Conservation (phyloP, 2,329 filamentous ascomycete genomes). For the Niveomyces coronatus region DNA sequence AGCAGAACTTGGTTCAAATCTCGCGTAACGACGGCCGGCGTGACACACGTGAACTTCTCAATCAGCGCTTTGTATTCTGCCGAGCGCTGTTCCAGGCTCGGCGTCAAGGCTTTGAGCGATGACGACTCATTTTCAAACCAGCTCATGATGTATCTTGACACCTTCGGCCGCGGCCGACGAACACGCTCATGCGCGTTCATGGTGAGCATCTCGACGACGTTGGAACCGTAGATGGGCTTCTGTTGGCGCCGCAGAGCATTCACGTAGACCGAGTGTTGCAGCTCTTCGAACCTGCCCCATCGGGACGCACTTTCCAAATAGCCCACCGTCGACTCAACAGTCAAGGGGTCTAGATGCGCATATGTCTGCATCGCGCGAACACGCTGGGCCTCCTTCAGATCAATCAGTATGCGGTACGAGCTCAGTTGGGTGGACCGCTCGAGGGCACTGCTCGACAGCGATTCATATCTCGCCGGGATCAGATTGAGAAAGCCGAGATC, state of each 20-base stretch:
- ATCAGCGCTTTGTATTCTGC: slow-evolving; percentile 63
- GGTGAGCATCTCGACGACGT: slow-evolving; percentile 64
- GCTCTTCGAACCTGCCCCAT: slow-evolving; percentile 62
- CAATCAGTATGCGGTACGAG: slow-evolving; percentile 57
- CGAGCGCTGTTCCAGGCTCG: slow-evolving; percentile 63
- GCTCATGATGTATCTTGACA: slow-evolving; percentile 53
- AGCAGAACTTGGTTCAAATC: slow-evolving; percentile 62
- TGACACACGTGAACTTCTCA: slow-evolving; percentile 84
- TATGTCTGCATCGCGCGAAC: slow-evolving; percentile 45
- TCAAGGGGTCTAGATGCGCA: slow-evolving; percentile 51
- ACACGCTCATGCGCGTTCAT: slow-evolving; percentile 51
- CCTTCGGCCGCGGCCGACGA: slow-evolving; percentile 47
- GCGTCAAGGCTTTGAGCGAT: slow-evolving; percentile 56
- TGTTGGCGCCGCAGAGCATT: slow-evolving; percentile 74
- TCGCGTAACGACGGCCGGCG: slow-evolving; percentile 74
- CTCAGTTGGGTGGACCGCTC: slow-evolving; percentile 55
- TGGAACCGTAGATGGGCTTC: slow-evolving; percentile 70
- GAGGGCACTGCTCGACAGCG: slow-evolving; percentile 43
- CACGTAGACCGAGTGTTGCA: slow-evolving; percentile 71
- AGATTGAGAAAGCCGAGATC: slow-evolving; percentile 72
- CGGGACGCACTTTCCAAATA: slow-evolving; percentile 63
- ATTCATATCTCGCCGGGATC: slow-evolving; percentile 60
- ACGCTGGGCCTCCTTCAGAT: slow-evolving; percentile 62
- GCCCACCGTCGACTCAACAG: slow-evolving; percentile 57
- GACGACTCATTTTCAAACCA: slow-evolving; percentile 67